Evolutionary conservation across 495 filamentous ascomycete species (phyloP).

Genomic region (Xanthoparmelia taractica): DNA sequence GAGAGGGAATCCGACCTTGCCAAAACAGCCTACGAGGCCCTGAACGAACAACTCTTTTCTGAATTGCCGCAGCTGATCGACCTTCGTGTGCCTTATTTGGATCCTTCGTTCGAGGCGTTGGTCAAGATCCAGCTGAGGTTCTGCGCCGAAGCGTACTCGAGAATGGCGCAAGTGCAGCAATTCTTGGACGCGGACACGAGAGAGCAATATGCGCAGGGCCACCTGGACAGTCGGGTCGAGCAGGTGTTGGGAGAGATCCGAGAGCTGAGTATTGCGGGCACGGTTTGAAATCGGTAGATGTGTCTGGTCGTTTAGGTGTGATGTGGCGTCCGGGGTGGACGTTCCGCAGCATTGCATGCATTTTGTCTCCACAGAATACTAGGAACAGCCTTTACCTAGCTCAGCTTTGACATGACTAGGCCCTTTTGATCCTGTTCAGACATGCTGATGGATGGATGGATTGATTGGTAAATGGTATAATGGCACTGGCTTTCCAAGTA

Average conservation of each 20-base stretch:
- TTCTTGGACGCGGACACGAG: constrained; percentile 94
- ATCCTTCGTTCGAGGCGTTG: constrained; percentile 91
- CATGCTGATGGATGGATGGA: neutral
- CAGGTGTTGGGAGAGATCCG: constrained; percentile 95
- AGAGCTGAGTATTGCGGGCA: constrained; percentile 86
- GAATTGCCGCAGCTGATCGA: constrained; percentile 98
- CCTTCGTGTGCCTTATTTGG: constrained; percentile 89
- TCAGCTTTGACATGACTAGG: neutral
- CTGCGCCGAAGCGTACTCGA: constrained; percentile 90
- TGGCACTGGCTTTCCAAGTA: no score
- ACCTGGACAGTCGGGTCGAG: constrained; percentile 86
- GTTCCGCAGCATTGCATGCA: neutral
- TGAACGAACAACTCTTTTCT: constrained; percentile 89
- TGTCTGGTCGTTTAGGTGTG: neutral
- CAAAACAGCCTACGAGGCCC: constrained; percentile 83
- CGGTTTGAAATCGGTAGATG: constrained; percentile 39
- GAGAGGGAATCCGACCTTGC: constrained; percentile 94
- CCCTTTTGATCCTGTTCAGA: neutral
- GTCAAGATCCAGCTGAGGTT: constrained; percentile 98
- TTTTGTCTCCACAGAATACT: neutral
- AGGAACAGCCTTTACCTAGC: neutral
- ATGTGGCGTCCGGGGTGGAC: neutral
- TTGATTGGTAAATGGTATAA: no score
- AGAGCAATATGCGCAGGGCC: constrained; percentile 90
- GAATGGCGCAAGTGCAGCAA: constrained; percentile 99